These are phyloP conservation scores for Bocquillonia castaneifolia DNA, from an alignment of 441 rosid genomes.

Conservation along the genomic window DNA sequence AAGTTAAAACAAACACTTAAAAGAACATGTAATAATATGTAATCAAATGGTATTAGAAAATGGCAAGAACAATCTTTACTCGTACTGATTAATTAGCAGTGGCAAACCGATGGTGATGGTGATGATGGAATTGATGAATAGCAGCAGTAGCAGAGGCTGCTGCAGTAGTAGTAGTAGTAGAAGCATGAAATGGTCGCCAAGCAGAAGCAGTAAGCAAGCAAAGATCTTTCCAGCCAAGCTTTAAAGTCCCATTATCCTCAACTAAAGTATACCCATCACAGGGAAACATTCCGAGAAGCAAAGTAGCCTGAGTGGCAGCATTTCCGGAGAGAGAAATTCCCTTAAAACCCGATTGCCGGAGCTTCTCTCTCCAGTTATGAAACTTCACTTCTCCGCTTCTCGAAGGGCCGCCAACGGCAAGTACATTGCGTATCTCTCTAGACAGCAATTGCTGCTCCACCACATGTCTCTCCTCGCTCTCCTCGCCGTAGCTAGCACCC, in stretches of 20 bases:
- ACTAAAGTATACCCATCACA: slow-evolving; percentile 91
- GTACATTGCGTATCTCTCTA: slow-evolving; percentile 74
- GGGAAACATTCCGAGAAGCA: slow-evolving; percentile 89
- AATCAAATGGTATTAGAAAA: not conserved
- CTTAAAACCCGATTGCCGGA: slow-evolving; percentile 75
- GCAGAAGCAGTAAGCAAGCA: slow-evolving; percentile 98
- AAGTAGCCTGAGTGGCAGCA: slow-evolving; percentile 87
- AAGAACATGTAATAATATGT: not conserved
- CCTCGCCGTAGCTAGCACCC: slow-evolving; percentile 91
- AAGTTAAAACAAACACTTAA: not conserved
- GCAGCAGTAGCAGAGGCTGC: not conserved
- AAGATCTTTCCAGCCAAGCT: slow-evolving; percentile 98
- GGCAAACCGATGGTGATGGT: slow-evolving; percentile 16
- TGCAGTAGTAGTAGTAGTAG: not conserved
- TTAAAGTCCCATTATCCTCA: slow-evolving; percentile 84
- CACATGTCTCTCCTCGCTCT: slow-evolving; percentile 91
- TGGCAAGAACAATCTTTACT: not conserved
- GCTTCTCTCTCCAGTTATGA: slow-evolving; percentile 87
- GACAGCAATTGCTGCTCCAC: slow-evolving; percentile 95
- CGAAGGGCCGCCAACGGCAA: slow-evolving; percentile 78
- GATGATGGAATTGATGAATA: slow-evolving; percentile 12
- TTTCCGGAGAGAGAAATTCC: slow-evolving; percentile 80
- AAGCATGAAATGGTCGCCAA: slow-evolving; percentile 62
- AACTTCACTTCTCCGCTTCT: slow-evolving; percentile 63
- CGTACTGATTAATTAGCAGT: not conserved